Evolutionary conservation across 768 basidiomycete genomes (phyloP), one percentile per base, ranked within the genome.

Genomic region (Myochromella boudieri): DNA sequence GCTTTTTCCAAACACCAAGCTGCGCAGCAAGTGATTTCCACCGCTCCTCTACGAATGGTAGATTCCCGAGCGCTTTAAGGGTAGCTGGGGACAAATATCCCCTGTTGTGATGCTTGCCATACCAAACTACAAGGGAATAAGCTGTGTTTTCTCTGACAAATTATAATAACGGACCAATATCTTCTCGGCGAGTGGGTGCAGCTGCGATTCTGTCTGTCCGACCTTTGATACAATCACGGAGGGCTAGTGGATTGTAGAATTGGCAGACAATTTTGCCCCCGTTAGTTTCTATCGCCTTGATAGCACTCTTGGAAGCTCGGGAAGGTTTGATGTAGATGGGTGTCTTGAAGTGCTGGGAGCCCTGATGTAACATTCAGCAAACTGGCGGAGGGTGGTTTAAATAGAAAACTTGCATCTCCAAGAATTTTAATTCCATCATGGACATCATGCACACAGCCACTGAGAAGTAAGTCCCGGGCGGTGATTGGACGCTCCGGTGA

Each of bases 351-450:
- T 82, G 72, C 57, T 81, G 69, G 0, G 80, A 73, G 28, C 90
- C 89, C 88, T 90, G 44, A 12, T 47, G 20, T 49, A 44, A 29
- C 31, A 29, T 8, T 20, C 43, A 12, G 43, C 33, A 33, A 29
- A 33, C 29, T 34, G 39, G 31, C 28, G n/a, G 29, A 20, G 25
- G 10, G 14, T 40, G 36, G 24, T 28, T 21, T 37, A 8, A 24
- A 24, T 17, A 12, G 38, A 24, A 70, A 18, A 70, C 82, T 44
- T 53, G 93, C 91, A 58, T 87, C 83, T 44, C 87, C 92, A 25
- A 98, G 71, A 20, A 99, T 71, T 70, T 98, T 99, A 40, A 98
- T 80, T 3, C 97, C 97, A 53, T 93, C 89, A 56, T 90, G 84
- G 2, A 84, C 85, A 44, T 91, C 77, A 65, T 97, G 95, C 11